A percentile compares a stretch with the other conserved stretches of the same genome.
Conservation (phyloP, 441 rosid genomes). For the Arabidopsis lyrata region DNA sequence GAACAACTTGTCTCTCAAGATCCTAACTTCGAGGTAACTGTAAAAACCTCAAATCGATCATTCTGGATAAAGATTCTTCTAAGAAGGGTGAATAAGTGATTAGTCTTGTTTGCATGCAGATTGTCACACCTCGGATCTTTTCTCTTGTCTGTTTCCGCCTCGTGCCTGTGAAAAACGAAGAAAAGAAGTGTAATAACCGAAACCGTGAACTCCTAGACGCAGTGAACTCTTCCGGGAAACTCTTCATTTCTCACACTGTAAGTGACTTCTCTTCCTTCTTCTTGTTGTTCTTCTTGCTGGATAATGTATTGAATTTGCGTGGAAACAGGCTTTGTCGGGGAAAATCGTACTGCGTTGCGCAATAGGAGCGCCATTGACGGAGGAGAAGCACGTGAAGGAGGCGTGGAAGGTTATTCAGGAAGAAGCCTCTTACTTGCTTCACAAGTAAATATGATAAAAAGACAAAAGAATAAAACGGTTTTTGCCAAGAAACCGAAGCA, state of each 20-base stretch:
- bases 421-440: conserved; percentile 62
- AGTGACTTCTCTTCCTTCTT: conserved; percentile 33
- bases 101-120: conserved; percentile 52
- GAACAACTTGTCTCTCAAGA: conserved; percentile 70
- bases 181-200: conserved; percentile 53
- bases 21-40: conserved; percentile 79
- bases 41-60: not conserved
- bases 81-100: not conserved
- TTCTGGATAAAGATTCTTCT: not conserved
- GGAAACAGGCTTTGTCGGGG: conserved; percentile 69
- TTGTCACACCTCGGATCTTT: conserved; percentile 77
- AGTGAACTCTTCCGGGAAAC: conserved; percentile 79
- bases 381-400: conserved; percentile 74
- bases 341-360: conserved; percentile 70
- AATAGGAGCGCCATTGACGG: conserved; percentile 87
- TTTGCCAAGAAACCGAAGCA: conserved; percentile 1
- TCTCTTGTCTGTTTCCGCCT: conserved; percentile 81
- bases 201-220: conserved; percentile 70
- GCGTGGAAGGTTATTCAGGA: conserved; percentile 81
- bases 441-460: conserved; percentile 28
- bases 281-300: conserved; percentile 4
- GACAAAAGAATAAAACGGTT: not conserved
- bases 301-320: not conserved
- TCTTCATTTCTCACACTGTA: conserved; percentile 88
- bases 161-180: conserved; percentile 48